Base-by-base conservation (phyloP, 345 rosid genomes). In the Barbarea vulgaris region DNA sequence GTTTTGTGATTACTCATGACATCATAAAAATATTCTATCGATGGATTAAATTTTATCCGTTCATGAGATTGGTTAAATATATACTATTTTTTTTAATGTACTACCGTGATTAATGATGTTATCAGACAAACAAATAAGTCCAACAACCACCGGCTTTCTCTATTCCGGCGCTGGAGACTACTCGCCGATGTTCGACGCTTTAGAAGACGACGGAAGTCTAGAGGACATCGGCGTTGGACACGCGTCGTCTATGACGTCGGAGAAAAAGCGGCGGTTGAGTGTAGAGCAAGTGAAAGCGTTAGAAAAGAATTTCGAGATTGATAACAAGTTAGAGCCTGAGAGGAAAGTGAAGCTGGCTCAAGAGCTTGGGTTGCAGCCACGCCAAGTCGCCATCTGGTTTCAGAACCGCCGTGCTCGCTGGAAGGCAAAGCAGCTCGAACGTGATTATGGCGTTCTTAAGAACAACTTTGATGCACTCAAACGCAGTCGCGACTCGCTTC, bases 381-480 rank as follows among this genome's bases (percentile, higher is more conserved):
- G 97, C 18, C 97, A 91, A 75, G 93, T 91, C 0, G 97, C 97
- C 17, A 90, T 91, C 25, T 91, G 97, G 97, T 91, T 89, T 80
- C 97, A 91, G 51, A 91, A 91, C 82, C 90, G 95, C 34, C 91
- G 97, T 33, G 97, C 97, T 9, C 79, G 97, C 4, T 91, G 97
- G 96, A 91, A 91, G 74, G 89, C 96, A 73, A 91, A 91, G 81
- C 96, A 91, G 51, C 81, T 91, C 30, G 93, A 91, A 74, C 81
- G 90, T 64, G 97, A 91, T 63, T 91, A 86, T 7, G 85, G 82
- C 13, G 67, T 77, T 62, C 88, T 91, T 3, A 88, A 91, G 71
- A 50, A 85, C 70, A 83, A 72, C 64, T 88, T 85, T 66, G 97
- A 91, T 2, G 8, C 89, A 62, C 91, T 91, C 17, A 85, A 91